Base-by-base conservation (phyloP, 2,329 filamentous ascomycete species). In the Colletotrichum sp. region DNA sequence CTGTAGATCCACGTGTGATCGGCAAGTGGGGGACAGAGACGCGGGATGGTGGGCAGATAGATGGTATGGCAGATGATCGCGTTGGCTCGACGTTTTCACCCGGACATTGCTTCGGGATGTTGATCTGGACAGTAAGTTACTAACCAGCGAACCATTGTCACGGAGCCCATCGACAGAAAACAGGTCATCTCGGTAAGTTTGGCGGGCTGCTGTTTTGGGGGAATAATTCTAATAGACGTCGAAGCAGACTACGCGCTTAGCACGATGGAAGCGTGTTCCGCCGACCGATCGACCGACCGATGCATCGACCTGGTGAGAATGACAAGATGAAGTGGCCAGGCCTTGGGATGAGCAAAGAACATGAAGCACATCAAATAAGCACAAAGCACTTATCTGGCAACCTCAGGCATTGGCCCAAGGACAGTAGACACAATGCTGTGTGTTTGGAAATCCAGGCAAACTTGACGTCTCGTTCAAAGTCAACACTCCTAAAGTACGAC, bases 311-410 rank as follows among this genome's bases (percentile, higher is more conserved):
- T 22, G 3, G 44, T 13, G 44, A 52, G 44, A 52, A 52, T 52
- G n/a, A 3, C 44, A 52, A 22, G 6, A 13, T 49, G n/a, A 49
- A 7, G 11, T 49, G 44, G 12, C n/a, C 11, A 49, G n/a, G 6
- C 4, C 5, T 12, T 13, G 44, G 2, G 9, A 13, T 4, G n/a
- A 4, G 6, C 3, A 22, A 13, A 22, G 2, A 22, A n/a, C n/a
- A n/a, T n/a, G n/a, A n/a, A n/a, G n/a, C n/a, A n/a, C n/a, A n/a
- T n/a, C n/a, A n/a, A n/a, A 13, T 49, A 3, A 22, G 19, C 4
- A 49, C n/a, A 49, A 49, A 22, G 11, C 44, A 22, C n/a, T 2
- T 22, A 8, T 3, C 44, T 49, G 3, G 44, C n/a, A 2, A 4
- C 3, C n/a, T 22, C 2, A 6, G 22, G n/a, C 44, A 52, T 7